Conservation (phyloP, 495 filamentous ascomycete species). For the Saxophila tyrrhenica region DNA sequence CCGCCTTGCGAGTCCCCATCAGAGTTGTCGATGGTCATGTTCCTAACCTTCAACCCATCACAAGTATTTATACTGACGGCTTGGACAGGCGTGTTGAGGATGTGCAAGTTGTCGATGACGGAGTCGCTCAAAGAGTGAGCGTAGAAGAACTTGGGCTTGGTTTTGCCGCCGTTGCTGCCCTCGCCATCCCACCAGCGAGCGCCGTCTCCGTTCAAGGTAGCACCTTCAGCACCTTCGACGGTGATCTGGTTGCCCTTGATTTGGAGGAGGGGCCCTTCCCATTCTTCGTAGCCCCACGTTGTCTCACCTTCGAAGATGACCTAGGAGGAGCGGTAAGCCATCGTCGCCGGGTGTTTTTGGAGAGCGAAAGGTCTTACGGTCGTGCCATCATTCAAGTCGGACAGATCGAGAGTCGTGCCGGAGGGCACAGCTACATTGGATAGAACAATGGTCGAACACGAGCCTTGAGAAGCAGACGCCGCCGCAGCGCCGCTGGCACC, state of each 20-base stretch:
- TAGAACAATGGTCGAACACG: slow-evolving; percentile 36
- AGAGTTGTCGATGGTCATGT: slow-evolving; percentile 50
- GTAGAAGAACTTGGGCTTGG: slow-evolving; percentile 47
- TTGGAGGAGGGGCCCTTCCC: slow-evolving; percentile 39
- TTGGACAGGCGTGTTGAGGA: slow-evolving; percentile 53
- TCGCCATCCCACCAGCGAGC: slow-evolving; percentile 43
- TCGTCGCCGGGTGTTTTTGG: no score
- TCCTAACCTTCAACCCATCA: slow-evolving; percentile 32
- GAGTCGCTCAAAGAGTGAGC: slow-evolving; percentile 32
- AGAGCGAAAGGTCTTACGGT: no score
- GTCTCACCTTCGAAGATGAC: slow-evolving; percentile 39
- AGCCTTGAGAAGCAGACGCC: background rate
- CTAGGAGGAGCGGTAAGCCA: no score
- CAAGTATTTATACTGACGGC: slow-evolving; percentile 47
- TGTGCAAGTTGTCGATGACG: slow-evolving; percentile 33
- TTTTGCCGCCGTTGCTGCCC: slow-evolving; percentile 44
- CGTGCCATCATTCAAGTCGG: slow-evolving; percentile 33
- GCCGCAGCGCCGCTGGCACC: background rate
- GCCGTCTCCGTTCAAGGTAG: slow-evolving; percentile 36
- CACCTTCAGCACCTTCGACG: slow-evolving; percentile 31
- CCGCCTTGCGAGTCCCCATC: slow-evolving; percentile 38
- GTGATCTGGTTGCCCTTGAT: slow-evolving; percentile 37
- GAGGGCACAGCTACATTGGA: slow-evolving; percentile 36
- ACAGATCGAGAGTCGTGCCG: slow-evolving; percentile 39
- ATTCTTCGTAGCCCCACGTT: slow-evolving; percentile 43